A percentile compares a stretch with the other conserved stretches of the same genome.
phyloP scores from a whole-genome alignment of 2,329 filamentous ascomycete genomes.

The Fusarium aywerte region DNA sequence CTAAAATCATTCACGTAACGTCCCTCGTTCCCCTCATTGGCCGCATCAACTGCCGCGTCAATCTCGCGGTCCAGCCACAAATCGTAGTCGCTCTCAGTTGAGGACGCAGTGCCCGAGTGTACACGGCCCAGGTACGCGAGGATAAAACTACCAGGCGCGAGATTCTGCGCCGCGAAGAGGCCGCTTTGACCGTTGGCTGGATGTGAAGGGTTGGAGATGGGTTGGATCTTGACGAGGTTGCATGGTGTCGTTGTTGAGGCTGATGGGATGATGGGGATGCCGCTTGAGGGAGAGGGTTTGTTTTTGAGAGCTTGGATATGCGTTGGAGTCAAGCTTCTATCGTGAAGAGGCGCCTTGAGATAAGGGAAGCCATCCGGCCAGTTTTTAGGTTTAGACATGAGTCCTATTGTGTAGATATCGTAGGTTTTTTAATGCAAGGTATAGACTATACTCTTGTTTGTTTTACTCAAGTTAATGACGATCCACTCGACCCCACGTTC shows the following conservation, averaged over 20 bases:
- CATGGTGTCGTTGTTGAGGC: conserved; percentile 57
- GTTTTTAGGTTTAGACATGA: conserved; percentile 61
- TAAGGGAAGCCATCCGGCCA: conserved; percentile 67
- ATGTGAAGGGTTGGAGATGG: conserved; percentile 62
- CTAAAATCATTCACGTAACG: conserved; percentile 75
- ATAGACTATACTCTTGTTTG: too few relatives aligned
- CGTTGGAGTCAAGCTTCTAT: conserved; percentile 55
- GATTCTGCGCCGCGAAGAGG: conserved; percentile 66
- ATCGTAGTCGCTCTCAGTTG: conserved; percentile 65
- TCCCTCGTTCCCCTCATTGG: conserved; percentile 68
- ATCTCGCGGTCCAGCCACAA: conserved; percentile 69
- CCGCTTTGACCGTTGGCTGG: conserved; percentile 69
- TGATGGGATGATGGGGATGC: conserved; percentile 41
- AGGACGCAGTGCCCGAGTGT: conserved; percentile 56
- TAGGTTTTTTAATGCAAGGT: too few relatives aligned
- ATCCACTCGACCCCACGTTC: not conserved
- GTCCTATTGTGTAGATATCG: not conserved
- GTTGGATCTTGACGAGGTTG: conserved; percentile 63
- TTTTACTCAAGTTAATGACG: not conserved
- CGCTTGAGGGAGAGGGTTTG: conserved; percentile 37
- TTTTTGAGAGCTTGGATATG: conserved; percentile 56
- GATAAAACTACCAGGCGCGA: conserved; percentile 66
- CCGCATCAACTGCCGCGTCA: conserved; percentile 70
- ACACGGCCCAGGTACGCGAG: conserved; percentile 71
- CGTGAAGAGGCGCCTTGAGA: conserved; percentile 61